A percentile compares a stretch with the other conserved stretches of the same genome.
These are phyloP conservation scores for Sapria himalayana DNA, from an alignment of 345 rosid genomes.

Conservation along the genomic window DNA sequence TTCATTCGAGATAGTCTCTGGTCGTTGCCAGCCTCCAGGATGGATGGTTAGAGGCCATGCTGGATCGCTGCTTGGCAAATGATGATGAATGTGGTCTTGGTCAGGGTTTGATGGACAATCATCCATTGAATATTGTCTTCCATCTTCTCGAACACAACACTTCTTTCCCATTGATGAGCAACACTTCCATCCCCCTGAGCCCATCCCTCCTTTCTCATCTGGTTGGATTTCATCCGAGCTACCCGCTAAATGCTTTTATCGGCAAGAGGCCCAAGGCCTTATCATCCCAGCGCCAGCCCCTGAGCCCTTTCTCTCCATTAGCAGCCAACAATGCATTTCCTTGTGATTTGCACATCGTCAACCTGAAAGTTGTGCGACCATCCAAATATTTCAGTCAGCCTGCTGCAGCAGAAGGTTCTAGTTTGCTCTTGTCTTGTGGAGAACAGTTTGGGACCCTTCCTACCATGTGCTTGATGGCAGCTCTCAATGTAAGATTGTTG, in stretches of 20 bases:
- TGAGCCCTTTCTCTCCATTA: constrained; percentile 55
- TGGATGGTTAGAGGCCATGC: constrained; percentile 94
- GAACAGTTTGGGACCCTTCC: constrained; percentile 62
- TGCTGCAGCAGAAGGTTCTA: constrained; percentile 26
- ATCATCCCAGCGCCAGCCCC: constrained; percentile 27
- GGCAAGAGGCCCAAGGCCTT: constrained; percentile 57
- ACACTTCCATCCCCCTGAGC: constrained; percentile 31
- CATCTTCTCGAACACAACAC: constrained; percentile 50
- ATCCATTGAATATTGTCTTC: constrained; percentile 48
- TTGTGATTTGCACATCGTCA: constrained; percentile 78
- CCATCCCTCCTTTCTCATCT: constrained; percentile 78
- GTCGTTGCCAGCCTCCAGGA: constrained; percentile 60
- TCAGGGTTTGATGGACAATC: constrained; percentile 89
- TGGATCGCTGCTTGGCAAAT: constrained; percentile 56
- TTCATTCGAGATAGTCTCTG: constrained; percentile 76
- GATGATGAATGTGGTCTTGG: constrained; percentile 99
- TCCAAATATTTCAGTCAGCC: constrained; percentile 39
- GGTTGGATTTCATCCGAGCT: constrained; percentile 53
- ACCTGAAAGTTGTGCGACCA: constrained; percentile 67
- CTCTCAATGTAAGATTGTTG: constrained; percentile 34
- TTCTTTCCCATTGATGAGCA: constrained; percentile 19
- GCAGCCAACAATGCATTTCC: constrained; percentile 55
- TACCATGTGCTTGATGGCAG: constrained; percentile 42
- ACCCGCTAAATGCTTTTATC: constrained; percentile 59
- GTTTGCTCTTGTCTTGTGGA: constrained; percentile 46